These are phyloP conservation scores for Aspergillus tanneri DNA, from an alignment of 2,329 filamentous ascomycete species.

Conservation along the genomic window DNA sequence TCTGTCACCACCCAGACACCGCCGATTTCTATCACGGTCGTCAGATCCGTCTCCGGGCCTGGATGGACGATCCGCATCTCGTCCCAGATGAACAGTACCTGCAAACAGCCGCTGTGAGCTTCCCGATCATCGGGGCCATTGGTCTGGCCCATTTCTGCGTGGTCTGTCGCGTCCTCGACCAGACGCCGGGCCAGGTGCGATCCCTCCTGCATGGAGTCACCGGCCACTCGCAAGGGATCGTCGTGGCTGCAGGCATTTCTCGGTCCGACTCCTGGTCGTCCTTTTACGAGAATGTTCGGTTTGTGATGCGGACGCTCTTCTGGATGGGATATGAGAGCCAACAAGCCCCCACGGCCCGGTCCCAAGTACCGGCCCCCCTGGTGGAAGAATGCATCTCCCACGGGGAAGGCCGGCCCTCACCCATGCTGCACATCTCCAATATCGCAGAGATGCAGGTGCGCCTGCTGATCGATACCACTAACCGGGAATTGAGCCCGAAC, in stretches of 20 bases:
- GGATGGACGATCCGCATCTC: too few species aligned
- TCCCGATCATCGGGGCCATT: too few species aligned
- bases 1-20: too few species aligned
- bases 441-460: constrained; percentile 1
- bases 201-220: constrained; percentile 25
- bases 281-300: constrained; percentile 28
- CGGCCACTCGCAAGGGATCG: constrained; percentile 43
- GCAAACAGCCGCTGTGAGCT: too few species aligned
- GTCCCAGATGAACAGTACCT: too few species aligned
- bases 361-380: neutral
- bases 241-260: constrained; percentile 37
- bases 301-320: constrained; percentile 30
- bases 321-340: constrained; percentile 20
- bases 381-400: neutral
- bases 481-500: constrained; percentile 1
- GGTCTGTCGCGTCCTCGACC: constrained; percentile 28
- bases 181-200: constrained; percentile 32
- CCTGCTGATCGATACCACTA: constrained; percentile 6
- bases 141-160: too few species aligned
- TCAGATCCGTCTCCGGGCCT: too few species aligned
- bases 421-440: constrained; percentile 19
- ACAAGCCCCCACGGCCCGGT: constrained; percentile 12
- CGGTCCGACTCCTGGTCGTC: constrained; percentile 34
- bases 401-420: constrained; percentile 2
- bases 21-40: too few species aligned